A percentile compares a stretch with the other conserved stretches of the same genome.
These are phyloP conservation scores for Solanum commersonii DNA, from an alignment of 257 asterid genomes.

Conservation along the genomic window DNA sequence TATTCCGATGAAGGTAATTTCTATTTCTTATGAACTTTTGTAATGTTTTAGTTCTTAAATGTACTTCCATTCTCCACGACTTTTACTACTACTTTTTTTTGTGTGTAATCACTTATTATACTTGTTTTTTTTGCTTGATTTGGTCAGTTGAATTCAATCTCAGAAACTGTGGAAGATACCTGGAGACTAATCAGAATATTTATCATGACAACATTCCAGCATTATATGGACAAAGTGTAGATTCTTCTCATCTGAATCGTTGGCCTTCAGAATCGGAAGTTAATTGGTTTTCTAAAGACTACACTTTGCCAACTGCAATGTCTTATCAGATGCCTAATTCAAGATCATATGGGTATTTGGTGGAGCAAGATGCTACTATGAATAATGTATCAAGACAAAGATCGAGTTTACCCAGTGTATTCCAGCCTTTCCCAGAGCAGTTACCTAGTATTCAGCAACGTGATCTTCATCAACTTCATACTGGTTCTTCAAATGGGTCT, in stretches of 20 bases:
- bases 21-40: neutral
- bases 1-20: neutral
- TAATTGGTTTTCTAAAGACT: conserved; percentile 4
- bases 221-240: neutral
- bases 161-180: neutral
- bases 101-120: neutral
- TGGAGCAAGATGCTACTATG: conserved; percentile 4
- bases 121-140: neutral
- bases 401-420: conserved; percentile 2
- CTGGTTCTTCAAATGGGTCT: neutral
- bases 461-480: neutral
- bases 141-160: conserved; percentile 9
- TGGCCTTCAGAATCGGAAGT: conserved; percentile 6
- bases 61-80: neutral
- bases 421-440: conserved; percentile 8
- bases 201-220: conserved; percentile 10
- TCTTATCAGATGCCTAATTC: conserved; percentile 10
- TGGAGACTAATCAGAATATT: conserved; percentile 10
- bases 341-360: conserved; percentile 3
- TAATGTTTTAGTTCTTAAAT: neutral
- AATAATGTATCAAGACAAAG: neutral
- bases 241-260: conserved; percentile 1
- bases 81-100: neutral
- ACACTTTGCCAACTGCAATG: conserved; percentile 14
- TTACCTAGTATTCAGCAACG: conserved; percentile 5